Evolutionary conservation across 2,329 filamentous ascomycete genomes (phyloP).

Genomic region (Drechslerella stenobrocha): DNA sequence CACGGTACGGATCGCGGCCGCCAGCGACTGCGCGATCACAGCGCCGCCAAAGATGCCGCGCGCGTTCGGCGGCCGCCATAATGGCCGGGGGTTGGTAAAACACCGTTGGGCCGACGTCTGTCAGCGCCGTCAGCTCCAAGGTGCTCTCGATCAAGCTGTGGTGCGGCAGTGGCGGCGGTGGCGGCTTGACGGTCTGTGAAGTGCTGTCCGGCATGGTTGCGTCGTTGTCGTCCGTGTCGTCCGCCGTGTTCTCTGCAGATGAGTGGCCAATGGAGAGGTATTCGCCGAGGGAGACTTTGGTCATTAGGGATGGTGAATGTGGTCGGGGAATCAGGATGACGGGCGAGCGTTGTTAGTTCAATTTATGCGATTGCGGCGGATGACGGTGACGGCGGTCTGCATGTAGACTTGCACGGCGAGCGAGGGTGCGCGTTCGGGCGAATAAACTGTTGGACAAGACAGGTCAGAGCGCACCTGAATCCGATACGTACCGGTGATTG

Average conservation of each 20-base stretch:
- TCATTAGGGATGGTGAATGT: slow-evolving; percentile 14
- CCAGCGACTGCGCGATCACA: slow-evolving; percentile 87
- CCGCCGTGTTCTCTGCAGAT: slow-evolving; percentile 31
- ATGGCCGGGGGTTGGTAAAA: slow-evolving; percentile 90
- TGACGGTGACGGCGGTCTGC: too few species aligned
- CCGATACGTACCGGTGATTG: too few species aligned
- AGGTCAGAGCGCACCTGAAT: too few species aligned
- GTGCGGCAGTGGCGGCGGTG: slow-evolving; percentile 35
- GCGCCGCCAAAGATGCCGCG: slow-evolving; percentile 91
- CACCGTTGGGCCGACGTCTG: slow-evolving; percentile 63
- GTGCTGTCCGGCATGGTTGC: slow-evolving; percentile 44
- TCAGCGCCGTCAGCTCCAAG: slow-evolving; percentile 48
- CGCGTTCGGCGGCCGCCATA: slow-evolving; percentile 79
- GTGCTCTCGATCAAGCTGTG: slow-evolving; percentile 51
- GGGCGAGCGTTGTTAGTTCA: neutral
- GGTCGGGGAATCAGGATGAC: neutral
- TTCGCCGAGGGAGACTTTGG: slow-evolving; percentile 32
- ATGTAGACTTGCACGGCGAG: too few species aligned
- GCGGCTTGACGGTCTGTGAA: slow-evolving; percentile 41
- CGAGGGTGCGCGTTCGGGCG: too few species aligned
- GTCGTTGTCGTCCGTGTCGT: slow-evolving; percentile 21
- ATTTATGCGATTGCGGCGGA: too few species aligned
- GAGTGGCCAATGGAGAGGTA: slow-evolving; percentile 45
- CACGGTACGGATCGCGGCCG: slow-evolving; percentile 86
- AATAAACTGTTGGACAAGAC: too few species aligned